Evolutionary conservation across 768 basidiomycete species (phyloP).

Genomic region (Pulveroboletus frians): DNA sequence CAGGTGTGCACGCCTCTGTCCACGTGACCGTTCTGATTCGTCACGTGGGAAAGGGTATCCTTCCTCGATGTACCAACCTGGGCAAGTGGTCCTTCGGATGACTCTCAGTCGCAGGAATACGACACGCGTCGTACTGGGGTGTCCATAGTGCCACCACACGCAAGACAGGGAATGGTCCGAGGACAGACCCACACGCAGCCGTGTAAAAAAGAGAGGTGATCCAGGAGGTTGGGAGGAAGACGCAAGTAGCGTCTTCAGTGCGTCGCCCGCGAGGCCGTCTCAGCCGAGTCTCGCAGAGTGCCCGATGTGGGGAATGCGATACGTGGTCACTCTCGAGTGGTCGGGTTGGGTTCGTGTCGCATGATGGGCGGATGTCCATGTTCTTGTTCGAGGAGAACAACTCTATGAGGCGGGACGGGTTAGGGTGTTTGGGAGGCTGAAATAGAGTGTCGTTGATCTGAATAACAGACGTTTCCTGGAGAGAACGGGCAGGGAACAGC

Average conservation of each 20-base stretch:
- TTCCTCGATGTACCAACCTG: background rate
- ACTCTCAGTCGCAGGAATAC: background rate
- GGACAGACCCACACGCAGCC: background rate
- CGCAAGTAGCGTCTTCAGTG: background rate
- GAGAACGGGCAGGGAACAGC: conserved; percentile 1
- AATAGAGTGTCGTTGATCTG: conserved; percentile 5
- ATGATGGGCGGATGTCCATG: conserved; percentile 4
- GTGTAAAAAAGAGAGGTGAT: background rate
- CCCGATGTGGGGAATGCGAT: background rate
- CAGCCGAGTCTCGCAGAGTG: background rate
- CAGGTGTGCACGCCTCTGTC: background rate
- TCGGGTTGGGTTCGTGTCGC: conserved; percentile 10
- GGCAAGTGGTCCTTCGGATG: conserved; percentile 6
- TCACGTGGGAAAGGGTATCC: conserved; percentile 21
- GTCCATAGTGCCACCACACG: background rate
- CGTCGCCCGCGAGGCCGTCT: conserved; percentile 1
- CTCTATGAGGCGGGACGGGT: background rate
- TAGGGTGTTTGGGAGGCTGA: background rate
- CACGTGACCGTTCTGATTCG: conserved; percentile 19
- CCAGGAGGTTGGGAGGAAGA: conserved; percentile 7
- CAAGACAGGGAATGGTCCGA: conserved; percentile 2
- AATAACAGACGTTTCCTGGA: background rate
- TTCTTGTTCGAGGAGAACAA: background rate
- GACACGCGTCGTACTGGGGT: conserved; percentile 1
- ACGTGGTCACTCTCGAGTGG: background rate